Conservation (phyloP, 1,139 yeast genomes). For the Tardiomyces blankii region DNA sequence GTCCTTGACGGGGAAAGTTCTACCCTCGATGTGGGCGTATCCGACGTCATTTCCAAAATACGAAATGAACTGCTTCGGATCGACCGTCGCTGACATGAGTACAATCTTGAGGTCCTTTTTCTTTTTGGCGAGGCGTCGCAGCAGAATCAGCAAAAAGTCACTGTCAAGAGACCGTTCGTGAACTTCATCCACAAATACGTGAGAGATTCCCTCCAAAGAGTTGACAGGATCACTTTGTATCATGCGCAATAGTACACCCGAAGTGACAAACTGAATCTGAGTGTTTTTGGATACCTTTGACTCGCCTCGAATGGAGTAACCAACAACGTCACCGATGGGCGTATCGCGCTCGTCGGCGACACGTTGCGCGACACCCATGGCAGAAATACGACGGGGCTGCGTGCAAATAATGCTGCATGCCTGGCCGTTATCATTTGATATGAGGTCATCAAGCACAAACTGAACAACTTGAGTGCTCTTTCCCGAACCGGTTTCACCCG, state of each 20-base stretch:
- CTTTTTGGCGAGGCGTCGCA: constrained; percentile 41
- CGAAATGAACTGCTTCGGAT: constrained; percentile 50
- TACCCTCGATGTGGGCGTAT: constrained; percentile 66
- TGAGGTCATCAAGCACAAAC: constrained; percentile 57
- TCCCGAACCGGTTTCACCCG: constrained; percentile 98
- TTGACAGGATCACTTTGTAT: constrained; percentile 39
- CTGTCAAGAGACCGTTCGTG: constrained; percentile 92
- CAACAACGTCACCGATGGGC: constrained; percentile 66
- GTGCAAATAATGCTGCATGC: constrained; percentile 64
- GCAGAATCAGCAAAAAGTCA: constrained; percentile 68
- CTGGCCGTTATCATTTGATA: constrained; percentile 31
- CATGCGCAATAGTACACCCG: constrained; percentile 85
- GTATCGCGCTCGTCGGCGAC: constrained; percentile 74
- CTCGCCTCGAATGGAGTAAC: constrained; percentile 87
- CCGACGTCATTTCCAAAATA: constrained; percentile 42
- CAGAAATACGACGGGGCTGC: constrained; percentile 92
- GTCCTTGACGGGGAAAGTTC: constrained; percentile 86
- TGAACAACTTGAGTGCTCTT: constrained; percentile 91
- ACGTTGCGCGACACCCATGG: constrained; percentile 89
- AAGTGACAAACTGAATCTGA: constrained; percentile 73
- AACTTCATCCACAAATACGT: constrained; percentile 84
- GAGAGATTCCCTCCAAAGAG: constrained; percentile 44
- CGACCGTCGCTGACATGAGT: constrained; percentile 92
- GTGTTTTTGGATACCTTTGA: constrained; percentile 52
- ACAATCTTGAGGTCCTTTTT: constrained; percentile 47